phyloP scores from a whole-genome alignment of 768 basidiomycete species.

The Piloderma croceum region DNA sequence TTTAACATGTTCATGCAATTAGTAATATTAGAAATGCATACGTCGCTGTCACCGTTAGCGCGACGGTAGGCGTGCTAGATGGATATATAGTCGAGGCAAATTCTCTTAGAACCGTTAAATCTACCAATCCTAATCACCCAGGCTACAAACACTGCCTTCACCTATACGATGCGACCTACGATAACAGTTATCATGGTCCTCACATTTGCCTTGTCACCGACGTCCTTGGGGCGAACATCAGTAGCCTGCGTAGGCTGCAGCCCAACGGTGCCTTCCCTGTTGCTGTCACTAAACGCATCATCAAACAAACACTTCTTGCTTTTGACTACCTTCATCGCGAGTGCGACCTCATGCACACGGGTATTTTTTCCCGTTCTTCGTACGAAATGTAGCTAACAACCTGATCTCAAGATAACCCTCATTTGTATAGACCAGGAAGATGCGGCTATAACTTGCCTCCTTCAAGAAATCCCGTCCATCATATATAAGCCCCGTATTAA shows the following conservation, averaged over 20 bases:
- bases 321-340: conserved; percentile 24
- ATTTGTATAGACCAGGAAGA: conserved; percentile 12
- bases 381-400: too few species aligned
- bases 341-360: conserved; percentile 17
- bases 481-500: conserved; percentile 10
- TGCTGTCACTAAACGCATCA: conserved; percentile 12
- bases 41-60: too few species aligned
- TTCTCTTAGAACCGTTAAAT: too few species aligned
- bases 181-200: conserved; percentile 9
- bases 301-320: conserved; percentile 24
- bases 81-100: too few species aligned
- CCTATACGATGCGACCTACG: conserved; percentile 4
- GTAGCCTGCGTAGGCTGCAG: conserved; percentile 3
- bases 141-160: too few species aligned
- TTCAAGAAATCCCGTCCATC: conserved; percentile 10
- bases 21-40: too few species aligned
- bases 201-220: conserved; percentile 11
- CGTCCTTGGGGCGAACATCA: conserved; percentile 6
- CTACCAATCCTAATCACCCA: too few species aligned
- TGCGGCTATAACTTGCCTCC: conserved; percentile 2
- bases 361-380: conserved; percentile 9
- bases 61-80: too few species aligned
- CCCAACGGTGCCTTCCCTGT: conserved; percentile 1
- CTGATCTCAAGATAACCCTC: conserved; percentile 18
- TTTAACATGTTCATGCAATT: too few species aligned